Base-by-base conservation (phyloP, 2,329 filamentous ascomycete species). In the Trichoderma cornu-damae region DNA sequence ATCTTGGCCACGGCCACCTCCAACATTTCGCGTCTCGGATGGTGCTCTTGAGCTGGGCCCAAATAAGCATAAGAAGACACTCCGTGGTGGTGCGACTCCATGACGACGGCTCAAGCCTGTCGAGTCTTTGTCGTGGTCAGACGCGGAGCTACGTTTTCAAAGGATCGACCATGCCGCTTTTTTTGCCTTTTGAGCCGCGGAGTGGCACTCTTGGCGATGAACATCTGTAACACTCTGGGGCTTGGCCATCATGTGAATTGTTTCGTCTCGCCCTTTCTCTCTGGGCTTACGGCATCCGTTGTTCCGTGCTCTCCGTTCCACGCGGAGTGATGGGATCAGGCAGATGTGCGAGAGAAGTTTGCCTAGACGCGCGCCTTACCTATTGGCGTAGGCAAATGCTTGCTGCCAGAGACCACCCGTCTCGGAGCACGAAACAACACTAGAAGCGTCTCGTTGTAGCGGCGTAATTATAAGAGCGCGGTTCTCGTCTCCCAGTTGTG, bases 41-140 rank as follows among this genome's bases (percentile, higher is more conserved):
- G 20, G 7, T 26, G 28, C 49, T 34, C 26, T 32, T 24, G 24
- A 34, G n/a, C 40, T 14, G 38, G 20, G 16, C 18, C 40, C 9
- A 46, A 54, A 26, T 54, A 54, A 54, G 50, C 50, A 54, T 54
- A 54, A 54, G 20, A 54, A 44, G 50, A 54, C 44, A 30, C 50
- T 49, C 35, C 35, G 11, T 49, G 18, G 9, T 53, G 37, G 46
- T 38, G 50, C 30, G 38, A 34, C 6, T 53, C 38, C 32, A 46
- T 54, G 7, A 6, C 12, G 37, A 26, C 2, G 18, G 26, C 7
- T 48, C 8, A 18, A 24, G 22, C 28, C 38, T 34, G 7, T 14
- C 14, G 26, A 18, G 5, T n/a, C n/a, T 18, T 16, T 9, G 20
- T 26, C 18, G n/a, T 35, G 5, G 38, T 53, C 40, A 44, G 44